Percentiles rank a stretch among this genome's conserved stretches.
Conservation (phyloP, 352 stramenopile genomes). For the Globisporangium okanoganense region DNA sequence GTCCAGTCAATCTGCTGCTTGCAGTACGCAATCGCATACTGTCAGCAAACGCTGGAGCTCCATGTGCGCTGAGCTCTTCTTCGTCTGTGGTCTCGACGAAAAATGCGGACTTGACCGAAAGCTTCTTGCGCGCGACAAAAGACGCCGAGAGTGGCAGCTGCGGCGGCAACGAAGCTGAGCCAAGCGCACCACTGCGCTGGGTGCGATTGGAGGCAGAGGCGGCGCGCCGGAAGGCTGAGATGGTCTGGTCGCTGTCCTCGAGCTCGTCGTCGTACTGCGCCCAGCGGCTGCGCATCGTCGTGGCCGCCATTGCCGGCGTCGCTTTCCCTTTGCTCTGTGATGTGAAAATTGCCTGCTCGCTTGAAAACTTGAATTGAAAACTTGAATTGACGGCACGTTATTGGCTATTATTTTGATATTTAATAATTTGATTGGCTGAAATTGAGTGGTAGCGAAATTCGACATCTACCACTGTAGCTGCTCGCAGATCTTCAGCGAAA, state of each 20-base stretch:
- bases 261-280: constrained; percentile 51
- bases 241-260: constrained; percentile 68
- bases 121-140: constrained; percentile 7
- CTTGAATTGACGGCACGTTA: not conserved
- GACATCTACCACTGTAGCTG: not conserved
- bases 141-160: constrained; percentile 1
- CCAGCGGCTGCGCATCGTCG: constrained; percentile 28
- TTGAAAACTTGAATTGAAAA: constrained; percentile 6
- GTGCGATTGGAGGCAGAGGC: not conserved
- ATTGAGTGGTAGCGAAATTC: not conserved
- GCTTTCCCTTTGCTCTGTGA: not conserved
- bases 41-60: not conserved
- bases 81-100: constrained; percentile 77
- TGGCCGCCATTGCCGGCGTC: constrained; percentile 3
- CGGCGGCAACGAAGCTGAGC: not conserved
- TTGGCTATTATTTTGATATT: not conserved
- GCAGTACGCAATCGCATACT: not conserved
- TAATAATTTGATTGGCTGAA: constrained; percentile 1
- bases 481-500: constrained; percentile 3
- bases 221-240: constrained; percentile 22
- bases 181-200: not conserved
- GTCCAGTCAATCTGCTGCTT: not conserved
- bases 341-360: not conserved
- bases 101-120: constrained; percentile 40
- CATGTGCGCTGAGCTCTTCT: constrained; percentile 22